Base-by-base conservation (phyloP, 1,139 yeast species). In the Pichiaceae sp. region DNA sequence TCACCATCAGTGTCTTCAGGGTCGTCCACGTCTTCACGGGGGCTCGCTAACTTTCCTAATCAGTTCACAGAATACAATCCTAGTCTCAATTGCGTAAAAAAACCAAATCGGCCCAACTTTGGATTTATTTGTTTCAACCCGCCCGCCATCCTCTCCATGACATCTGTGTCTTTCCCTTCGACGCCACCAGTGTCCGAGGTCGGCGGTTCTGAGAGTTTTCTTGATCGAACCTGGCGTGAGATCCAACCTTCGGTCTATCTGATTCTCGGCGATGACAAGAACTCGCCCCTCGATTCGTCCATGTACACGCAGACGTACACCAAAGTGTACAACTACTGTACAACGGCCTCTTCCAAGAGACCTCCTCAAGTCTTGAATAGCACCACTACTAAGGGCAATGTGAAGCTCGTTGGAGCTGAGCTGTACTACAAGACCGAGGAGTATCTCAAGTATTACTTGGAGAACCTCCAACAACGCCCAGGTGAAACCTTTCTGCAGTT, bases 271-370 rank as follows among this genome's bases (percentile, higher is more conserved):
- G 76, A 78, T 29, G 71, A 75, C 37, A 73, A 75, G 38, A 75
- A 70, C 49, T 75, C 77, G 42, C 80, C 83, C 4, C 72, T 81
- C 32, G 77, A 80, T 15, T 75, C 87, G 17, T 68, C 71, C 43
- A 80, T 80, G 79, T 82, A 81, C 54, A 80, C 82, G 79, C 55
- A 51, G 32, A 50, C 59, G 41, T 81, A 80, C 57, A 84, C 95
- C 1, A 95, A 95, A 3, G 83, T 91, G 46, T 93, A 89, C 65
- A 89, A 89, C 62, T 91, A 85, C 57, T 91, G 98, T 64, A 91
- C 85, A 36, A 80, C 85, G 48, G 82, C 82, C 48, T 78, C 91
- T 4, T 45, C 53, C 8, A 43, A 49, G 25, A 45, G 47, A 34
- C 44, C 46, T 9, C 48, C 54, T 15, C 23, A 38, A 8, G 38